Evolutionary conservation across 2,329 filamentous ascomycete genomes (phyloP).

Genomic region (Aspergillus pseudonomiae): DNA sequence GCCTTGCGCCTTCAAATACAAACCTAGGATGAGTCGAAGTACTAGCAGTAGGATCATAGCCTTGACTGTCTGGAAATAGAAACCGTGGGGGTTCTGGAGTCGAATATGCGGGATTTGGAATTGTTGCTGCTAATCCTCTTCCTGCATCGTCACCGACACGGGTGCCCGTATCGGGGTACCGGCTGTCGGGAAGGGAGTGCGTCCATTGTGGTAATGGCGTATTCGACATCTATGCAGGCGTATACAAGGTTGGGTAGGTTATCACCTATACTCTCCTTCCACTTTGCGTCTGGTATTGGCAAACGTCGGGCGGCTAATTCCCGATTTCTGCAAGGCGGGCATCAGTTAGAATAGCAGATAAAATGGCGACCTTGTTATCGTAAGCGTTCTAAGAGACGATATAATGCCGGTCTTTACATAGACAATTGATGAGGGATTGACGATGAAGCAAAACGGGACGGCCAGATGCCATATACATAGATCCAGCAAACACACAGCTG

Average conservation of each 20-base stretch:
- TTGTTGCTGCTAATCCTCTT: conserved; percentile 16
- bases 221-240: conserved; percentile 35
- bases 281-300: background rate
- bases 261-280: conserved; percentile 5
- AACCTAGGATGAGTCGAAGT: conserved; percentile 18
- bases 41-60: conserved; percentile 22
- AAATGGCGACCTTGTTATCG: conserved; percentile 16
- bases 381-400: conserved; percentile 14
- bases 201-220: conserved; percentile 33
- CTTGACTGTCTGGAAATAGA: conserved; percentile 21
- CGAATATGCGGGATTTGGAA: conserved; percentile 21
- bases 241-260: conserved; percentile 12
- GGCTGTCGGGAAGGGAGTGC: conserved; percentile 26
- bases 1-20: conserved; percentile 19
- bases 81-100: conserved; percentile 31
- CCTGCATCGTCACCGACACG: conserved; percentile 20
- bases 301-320: conserved; percentile 1
- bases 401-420: conserved; percentile 21
- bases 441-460: background rate
- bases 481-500: background rate
- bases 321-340: conserved; percentile 15
- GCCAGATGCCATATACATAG: conserved; percentile 8
- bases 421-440: conserved; percentile 14
- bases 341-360: conserved; percentile 16
- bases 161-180: conserved; percentile 22